Conservation (phyloP, 192 early-diverging fungal genomes). For the Dimargaris xerosporica region DNA sequence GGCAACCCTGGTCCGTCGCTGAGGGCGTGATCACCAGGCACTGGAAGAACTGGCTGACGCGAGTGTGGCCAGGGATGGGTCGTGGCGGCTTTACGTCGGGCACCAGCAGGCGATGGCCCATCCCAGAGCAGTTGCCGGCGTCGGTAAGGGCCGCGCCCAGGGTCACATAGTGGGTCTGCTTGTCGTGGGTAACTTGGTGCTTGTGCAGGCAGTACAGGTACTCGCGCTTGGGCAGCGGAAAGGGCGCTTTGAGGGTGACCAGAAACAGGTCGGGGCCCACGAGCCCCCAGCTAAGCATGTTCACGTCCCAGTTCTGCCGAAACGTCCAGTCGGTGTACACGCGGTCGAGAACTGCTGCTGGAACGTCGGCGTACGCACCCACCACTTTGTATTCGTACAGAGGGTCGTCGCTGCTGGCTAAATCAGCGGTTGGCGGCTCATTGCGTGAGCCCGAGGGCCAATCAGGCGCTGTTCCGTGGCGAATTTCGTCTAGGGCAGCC, state of each 20-base stretch:
- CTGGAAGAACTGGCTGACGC: constrained; percentile 33
- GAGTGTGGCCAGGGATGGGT: constrained; percentile 23
- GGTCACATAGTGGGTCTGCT: constrained; percentile 13
- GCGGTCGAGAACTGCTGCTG: constrained; percentile 23
- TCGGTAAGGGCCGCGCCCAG: constrained; percentile 17
- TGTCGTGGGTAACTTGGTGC: constrained; percentile 5
- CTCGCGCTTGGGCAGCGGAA: constrained; percentile 31
- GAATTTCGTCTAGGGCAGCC: neutral
- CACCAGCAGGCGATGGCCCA: neutral
- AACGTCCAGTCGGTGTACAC: constrained; percentile 35
- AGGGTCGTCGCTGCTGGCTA: neutral
- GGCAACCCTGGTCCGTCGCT: constrained; percentile 26
- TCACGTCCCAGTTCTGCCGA: constrained; percentile 35
- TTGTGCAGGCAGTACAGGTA: constrained; percentile 27
- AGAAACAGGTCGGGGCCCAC: constrained; percentile 24
- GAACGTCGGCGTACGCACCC: constrained; percentile 27
- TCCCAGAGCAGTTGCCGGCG: neutral
- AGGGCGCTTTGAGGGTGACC: constrained; percentile 34
- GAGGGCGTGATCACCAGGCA: constrained; percentile 27
- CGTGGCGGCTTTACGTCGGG: constrained; percentile 18
- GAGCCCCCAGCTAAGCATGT: constrained; percentile 27
- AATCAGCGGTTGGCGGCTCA: neutral
- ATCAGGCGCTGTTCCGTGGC: neutral
- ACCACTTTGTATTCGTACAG: constrained; percentile 31
- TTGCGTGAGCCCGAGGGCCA: neutral